phyloP scores from a whole-genome alignment of 1,139 yeast genomes.

The Suhomyces chickasaworum region DNA sequence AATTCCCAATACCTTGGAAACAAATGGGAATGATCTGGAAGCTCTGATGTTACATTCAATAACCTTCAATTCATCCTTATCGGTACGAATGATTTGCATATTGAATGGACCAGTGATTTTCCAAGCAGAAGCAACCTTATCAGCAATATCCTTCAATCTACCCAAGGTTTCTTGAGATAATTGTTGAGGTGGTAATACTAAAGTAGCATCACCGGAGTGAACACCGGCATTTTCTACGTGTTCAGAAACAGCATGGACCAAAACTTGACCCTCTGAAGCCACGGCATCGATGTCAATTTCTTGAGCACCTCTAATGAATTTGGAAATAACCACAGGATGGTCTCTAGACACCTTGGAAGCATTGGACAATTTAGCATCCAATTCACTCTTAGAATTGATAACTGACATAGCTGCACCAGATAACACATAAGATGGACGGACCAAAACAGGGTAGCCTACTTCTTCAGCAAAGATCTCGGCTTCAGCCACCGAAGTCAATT shows the following conservation, averaged over 20 bases:
- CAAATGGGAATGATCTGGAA: constrained; percentile 98
- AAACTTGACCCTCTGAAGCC: constrained; percentile 81
- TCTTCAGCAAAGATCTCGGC: constrained; percentile 83
- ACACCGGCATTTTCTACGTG: constrained; percentile 99
- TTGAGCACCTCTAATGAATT: constrained; percentile 92
- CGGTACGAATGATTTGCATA: constrained; percentile 90
- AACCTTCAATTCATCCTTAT: constrained; percentile 66
- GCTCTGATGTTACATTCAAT: constrained; percentile 99
- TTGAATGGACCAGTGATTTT: constrained; percentile 97
- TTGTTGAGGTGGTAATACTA: constrained; percentile 87
- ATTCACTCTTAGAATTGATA: constrained; percentile 73
- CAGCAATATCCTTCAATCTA: constrained; percentile 78
- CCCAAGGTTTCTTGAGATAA: constrained; percentile 59
- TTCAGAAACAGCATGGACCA: constrained; percentile 95
- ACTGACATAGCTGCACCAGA: constrained; percentile 99
- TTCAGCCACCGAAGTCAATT: constrained; percentile 79
- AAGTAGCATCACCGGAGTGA: constrained; percentile 98
- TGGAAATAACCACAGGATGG: constrained; percentile 96
- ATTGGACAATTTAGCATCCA: constrained; percentile 75
- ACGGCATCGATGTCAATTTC: constrained; percentile 98
- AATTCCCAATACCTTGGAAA: constrained; percentile 90
- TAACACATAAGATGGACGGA: constrained; percentile 95
- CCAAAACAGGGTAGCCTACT: constrained; percentile 94
- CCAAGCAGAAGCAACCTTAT: constrained; percentile 92
- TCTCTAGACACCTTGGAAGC: constrained; percentile 94